These are phyloP conservation scores for Neofusicoccum umdonicola DNA, from an alignment of 2,329 filamentous ascomycete species.

Conservation along the genomic window DNA sequence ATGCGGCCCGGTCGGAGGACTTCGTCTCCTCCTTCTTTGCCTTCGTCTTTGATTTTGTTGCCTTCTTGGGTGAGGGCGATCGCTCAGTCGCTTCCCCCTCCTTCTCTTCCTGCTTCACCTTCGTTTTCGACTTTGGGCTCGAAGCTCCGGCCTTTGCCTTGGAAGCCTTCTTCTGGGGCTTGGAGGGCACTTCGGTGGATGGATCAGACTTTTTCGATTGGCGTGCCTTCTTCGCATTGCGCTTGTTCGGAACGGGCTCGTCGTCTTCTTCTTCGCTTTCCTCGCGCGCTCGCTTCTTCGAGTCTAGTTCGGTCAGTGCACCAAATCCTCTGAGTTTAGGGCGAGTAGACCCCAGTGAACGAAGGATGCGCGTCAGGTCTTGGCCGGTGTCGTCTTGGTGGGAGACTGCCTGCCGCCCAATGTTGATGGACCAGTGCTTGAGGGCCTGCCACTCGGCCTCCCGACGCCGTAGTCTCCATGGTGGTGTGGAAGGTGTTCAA, in stretches of 20 bases:
- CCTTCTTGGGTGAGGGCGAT: conserved; percentile 9
- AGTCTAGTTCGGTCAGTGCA: not conserved
- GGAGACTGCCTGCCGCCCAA: too few species aligned
- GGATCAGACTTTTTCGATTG: conserved; percentile 15
- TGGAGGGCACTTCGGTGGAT: conserved; percentile 21
- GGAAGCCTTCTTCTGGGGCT: conserved; percentile 20
- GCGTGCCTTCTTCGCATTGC: conserved; percentile 27
- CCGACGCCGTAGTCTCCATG: not conserved
- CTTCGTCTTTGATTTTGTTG: conserved; percentile 9
- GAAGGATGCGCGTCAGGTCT: not conserved
- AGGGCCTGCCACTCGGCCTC: too few species aligned
- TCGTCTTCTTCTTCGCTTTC: conserved; percentile 27
- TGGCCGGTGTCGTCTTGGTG: not conserved
- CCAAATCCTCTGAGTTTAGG: too few species aligned
- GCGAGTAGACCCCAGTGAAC: too few species aligned
- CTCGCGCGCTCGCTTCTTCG: conserved; percentile 10
- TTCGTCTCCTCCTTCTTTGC: not conserved
- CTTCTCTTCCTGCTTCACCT: conserved; percentile 19
- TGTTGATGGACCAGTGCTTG: too few species aligned
- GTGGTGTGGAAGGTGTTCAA: not conserved
- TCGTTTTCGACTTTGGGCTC: conserved; percentile 16
- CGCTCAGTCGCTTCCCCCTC: conserved; percentile 16
- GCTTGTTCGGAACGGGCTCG: conserved; percentile 36
- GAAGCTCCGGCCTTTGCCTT: conserved; percentile 26
- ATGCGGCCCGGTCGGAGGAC: not conserved